These are phyloP conservation scores for Diaporthe citri DNA, from an alignment of 2,329 filamentous ascomycete species.

Conservation along the genomic window DNA sequence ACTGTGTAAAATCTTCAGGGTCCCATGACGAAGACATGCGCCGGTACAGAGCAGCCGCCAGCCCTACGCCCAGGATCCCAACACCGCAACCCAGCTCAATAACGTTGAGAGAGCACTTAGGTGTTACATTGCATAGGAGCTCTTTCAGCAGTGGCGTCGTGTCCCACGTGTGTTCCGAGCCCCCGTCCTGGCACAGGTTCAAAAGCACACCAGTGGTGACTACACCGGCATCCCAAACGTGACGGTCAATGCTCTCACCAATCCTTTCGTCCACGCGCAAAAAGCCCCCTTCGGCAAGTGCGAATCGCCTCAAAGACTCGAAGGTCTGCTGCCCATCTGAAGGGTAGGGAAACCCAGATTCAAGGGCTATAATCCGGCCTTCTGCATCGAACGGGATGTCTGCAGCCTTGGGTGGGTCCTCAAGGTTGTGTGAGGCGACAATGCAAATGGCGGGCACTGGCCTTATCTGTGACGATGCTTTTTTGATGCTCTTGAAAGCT, in stretches of 20 bases:
- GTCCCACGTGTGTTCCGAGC: neutral
- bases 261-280: slow-evolving; percentile 64
- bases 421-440: slow-evolving; percentile 37
- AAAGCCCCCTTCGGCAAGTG: slow-evolving; percentile 48
- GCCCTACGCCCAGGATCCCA: slow-evolving; percentile 65
- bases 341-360: slow-evolving; percentile 49
- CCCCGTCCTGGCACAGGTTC: slow-evolving; percentile 27
- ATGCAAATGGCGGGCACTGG: slow-evolving; percentile 45
- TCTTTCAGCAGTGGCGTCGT: slow-evolving; percentile 46
- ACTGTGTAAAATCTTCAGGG: neutral
- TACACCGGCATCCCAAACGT: slow-evolving; percentile 71
- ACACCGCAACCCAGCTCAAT: slow-evolving; percentile 70
- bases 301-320: slow-evolving; percentile 50
- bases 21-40: neutral
- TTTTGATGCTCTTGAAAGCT: neutral
- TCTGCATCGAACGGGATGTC: slow-evolving; percentile 44
- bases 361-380: slow-evolving; percentile 60
- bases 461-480: neutral
- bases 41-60: slow-evolving; percentile 51
- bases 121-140: slow-evolving; percentile 45
- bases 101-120: slow-evolving; percentile 52
- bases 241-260: slow-evolving; percentile 70
- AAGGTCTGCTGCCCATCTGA: slow-evolving; percentile 36
- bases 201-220: slow-evolving; percentile 54
- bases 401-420: slow-evolving; percentile 41